Conservation (phyloP, 768 basidiomycete genomes). For the Hydnomerulius pinastri region DNA sequence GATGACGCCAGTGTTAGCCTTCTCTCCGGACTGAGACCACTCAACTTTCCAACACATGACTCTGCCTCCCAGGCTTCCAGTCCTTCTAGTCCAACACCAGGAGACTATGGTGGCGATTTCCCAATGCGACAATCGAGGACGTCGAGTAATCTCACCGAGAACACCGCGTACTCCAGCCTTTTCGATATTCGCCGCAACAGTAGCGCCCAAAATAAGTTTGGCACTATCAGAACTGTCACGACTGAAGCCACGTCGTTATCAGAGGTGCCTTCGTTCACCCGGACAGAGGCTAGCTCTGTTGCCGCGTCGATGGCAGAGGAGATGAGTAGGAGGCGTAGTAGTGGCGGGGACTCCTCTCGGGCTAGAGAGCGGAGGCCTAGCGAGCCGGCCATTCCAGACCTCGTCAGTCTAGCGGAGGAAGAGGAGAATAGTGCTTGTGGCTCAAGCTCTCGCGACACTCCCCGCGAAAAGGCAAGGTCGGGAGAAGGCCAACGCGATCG, state of each 20-base stretch:
- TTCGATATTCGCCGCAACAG: constrained; percentile 51
- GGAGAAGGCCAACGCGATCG: constrained; percentile 22
- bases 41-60: constrained; percentile 35
- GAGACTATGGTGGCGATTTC: constrained; percentile 35
- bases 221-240: constrained; percentile 78
- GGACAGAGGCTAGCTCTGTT: constrained; percentile 62
- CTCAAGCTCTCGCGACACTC: constrained; percentile 43
- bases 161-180: constrained; percentile 59
- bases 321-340: constrained; percentile 38
- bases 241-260: constrained; percentile 75
- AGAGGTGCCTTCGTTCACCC: constrained; percentile 64
- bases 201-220: constrained; percentile 60
- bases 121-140: constrained; percentile 62
- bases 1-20: constrained; percentile 8
- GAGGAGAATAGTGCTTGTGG: constrained; percentile 54
- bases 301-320: constrained; percentile 51
- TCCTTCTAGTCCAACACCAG: constrained; percentile 29
- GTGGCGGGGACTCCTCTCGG: constrained; percentile 27
- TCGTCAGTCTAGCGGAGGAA: constrained; percentile 72
- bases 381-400: constrained; percentile 60
- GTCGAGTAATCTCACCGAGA: constrained; percentile 61
- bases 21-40: constrained; percentile 20
- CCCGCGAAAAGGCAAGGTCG: constrained; percentile 18
- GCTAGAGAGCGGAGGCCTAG: constrained; percentile 63
- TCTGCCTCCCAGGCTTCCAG: constrained; percentile 41